Percentiles rank a stretch among this genome's conserved stretches.
These are phyloP conservation scores for Parachaetomium inaequale DNA, from an alignment of 495 filamentous ascomycete species.

Conservation along the genomic window DNA sequence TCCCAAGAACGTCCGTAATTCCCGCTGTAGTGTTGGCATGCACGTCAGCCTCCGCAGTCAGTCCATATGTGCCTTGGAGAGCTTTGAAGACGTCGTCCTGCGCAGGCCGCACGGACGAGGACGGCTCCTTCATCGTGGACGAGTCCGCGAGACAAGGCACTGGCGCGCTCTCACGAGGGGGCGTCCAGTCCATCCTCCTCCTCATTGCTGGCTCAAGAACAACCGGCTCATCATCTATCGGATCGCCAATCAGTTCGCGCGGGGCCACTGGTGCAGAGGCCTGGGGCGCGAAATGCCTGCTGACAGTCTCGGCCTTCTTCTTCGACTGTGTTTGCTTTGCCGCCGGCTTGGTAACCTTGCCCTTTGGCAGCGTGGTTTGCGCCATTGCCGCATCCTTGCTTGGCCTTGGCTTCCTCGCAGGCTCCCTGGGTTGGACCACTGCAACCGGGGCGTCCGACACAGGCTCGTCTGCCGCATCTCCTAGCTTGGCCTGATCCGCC, in stretches of 20 bases:
- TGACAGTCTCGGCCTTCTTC: constrained; percentile 34
- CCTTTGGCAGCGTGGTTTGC: constrained; percentile 34
- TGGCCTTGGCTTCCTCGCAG: constrained; percentile 12
- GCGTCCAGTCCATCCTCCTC: constrained; percentile 57
- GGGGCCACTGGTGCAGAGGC: constrained; percentile 6
- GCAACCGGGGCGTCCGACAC: background rate
- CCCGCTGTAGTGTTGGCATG: background rate
- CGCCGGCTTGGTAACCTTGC: constrained; percentile 35
- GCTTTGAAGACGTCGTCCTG: constrained; percentile 33
- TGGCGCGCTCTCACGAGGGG: constrained; percentile 39
- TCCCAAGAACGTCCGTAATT: constrained; percentile 35
- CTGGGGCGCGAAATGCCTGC: constrained; percentile 35
- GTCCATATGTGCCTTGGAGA: constrained; percentile 34
- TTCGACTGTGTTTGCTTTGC: constrained; percentile 26
- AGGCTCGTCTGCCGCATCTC: background rate
- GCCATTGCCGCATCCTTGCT: constrained; percentile 20
- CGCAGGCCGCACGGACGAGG: constrained; percentile 18
- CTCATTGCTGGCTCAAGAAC: constrained; percentile 47
- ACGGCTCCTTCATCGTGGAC: constrained; percentile 29
- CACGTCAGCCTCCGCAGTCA: constrained; percentile 15
- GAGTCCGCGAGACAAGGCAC: constrained; percentile 21
- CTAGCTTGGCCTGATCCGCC: background rate
- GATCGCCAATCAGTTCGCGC: constrained; percentile 6
- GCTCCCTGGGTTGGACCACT: constrained; percentile 9
- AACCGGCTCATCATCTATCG: constrained; percentile 24